phyloP scores from a whole-genome alignment of 768 basidiomycete genomes.

The Holtermannia corniformis region DNA sequence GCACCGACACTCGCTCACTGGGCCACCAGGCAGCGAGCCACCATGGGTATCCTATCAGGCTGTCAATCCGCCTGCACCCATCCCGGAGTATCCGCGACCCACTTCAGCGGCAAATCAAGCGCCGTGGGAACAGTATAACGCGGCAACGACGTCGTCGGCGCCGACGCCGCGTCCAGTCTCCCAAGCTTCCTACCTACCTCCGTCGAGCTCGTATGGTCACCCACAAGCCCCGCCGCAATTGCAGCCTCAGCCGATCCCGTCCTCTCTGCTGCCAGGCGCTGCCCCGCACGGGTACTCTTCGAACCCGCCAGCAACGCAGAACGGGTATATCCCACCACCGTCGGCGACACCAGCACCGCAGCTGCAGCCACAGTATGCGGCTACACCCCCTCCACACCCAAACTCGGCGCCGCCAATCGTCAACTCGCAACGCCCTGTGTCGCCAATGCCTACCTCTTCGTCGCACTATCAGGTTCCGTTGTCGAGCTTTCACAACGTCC shows the following conservation, averaged over 20 bases:
- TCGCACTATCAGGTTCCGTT: conserved; percentile 1
- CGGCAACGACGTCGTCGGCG: neutral
- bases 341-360: conserved; percentile 2
- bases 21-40: neutral
- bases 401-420: conserved; percentile 22
- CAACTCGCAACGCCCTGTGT: conserved; percentile 6
- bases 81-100: neutral
- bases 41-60: neutral
- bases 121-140: neutral
- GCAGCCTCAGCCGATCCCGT: conserved; percentile 6
- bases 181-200: neutral
- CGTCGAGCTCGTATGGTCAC: neutral
- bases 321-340: conserved; percentile 6
- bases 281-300: conserved; percentile 7
- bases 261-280: conserved; percentile 11
- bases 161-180: neutral
- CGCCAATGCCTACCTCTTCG: conserved; percentile 20
- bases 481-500: neutral
- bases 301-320: conserved; percentile 17
- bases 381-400: conserved; percentile 17
- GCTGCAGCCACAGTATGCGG: conserved; percentile 10
- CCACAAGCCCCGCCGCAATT: neutral
- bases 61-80: neutral
- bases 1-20: conserved; percentile 30
- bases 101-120: neutral